These are phyloP conservation scores for Fomes fomentarius DNA, from an alignment of 1,284 basidiomycete species.

Conservation along the genomic window DNA sequence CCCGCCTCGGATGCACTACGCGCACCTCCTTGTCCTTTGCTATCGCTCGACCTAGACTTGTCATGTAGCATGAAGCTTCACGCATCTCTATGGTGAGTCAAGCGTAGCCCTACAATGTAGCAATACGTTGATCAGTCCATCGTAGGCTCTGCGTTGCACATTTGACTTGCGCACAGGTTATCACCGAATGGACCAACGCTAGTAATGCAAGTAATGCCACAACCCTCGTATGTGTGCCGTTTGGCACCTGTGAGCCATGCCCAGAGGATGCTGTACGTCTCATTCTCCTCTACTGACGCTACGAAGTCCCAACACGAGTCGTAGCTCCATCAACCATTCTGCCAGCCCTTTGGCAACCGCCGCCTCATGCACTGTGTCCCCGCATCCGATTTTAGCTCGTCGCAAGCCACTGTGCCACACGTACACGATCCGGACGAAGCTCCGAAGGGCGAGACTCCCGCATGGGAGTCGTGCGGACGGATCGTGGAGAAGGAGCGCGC, in stretches of 20 bases:
- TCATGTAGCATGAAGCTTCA: slow-evolving; percentile 19
- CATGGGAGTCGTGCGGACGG: slow-evolving; percentile 90
- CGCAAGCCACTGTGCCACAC: slow-evolving; percentile 10
- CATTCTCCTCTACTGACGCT: not conserved
- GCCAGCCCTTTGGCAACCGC: slow-evolving; percentile 89
- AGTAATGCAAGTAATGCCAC: slow-evolving; percentile 19
- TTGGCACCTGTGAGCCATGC: slow-evolving; percentile 84
- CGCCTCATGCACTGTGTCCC: slow-evolving; percentile 81
- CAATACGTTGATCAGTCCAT: no score
- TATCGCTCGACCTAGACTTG: not conserved
- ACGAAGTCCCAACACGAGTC: not conserved
- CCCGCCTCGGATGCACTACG: not conserved
- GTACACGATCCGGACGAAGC: slow-evolving; percentile 20
- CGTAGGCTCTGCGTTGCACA: no score
- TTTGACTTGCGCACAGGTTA: slow-evolving; percentile 11
- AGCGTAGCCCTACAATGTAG: no score
- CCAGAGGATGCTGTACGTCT: slow-evolving; percentile 73
- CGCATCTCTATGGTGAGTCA: slow-evolving; percentile 7
- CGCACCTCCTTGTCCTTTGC: not conserved
- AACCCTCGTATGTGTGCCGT: slow-evolving; percentile 66
- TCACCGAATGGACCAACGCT: slow-evolving; percentile 1
- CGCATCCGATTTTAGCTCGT: slow-evolving; percentile 23
- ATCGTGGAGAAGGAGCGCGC: slow-evolving; percentile 76
- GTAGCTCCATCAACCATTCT: slow-evolving; percentile 85
- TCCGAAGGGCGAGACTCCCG: slow-evolving; percentile 68